Evolutionary conservation across 352 stramenopile genomes (phyloP).

Genomic region (Globisporangium canariense): DNA sequence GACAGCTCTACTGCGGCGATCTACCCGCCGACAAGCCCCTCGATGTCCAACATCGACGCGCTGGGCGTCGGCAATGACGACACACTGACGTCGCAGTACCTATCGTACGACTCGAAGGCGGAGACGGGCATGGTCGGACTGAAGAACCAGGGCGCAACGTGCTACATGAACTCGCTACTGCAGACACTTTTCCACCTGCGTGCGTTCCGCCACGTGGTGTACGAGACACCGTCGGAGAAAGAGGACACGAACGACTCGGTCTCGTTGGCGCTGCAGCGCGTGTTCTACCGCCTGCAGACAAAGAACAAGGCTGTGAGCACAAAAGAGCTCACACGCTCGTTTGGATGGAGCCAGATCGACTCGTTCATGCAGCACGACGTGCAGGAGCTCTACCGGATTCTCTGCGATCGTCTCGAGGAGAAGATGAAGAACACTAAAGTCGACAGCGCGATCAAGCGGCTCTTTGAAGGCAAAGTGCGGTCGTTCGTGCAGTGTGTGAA

Average conservation of each 20-base stretch:
- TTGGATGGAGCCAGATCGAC: slow-evolving; percentile 90
- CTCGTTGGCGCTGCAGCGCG: slow-evolving; percentile 75
- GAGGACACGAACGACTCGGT: slow-evolving; percentile 86
- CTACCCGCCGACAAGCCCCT: slow-evolving; percentile 18
- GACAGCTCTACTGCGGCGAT: slow-evolving; percentile 12
- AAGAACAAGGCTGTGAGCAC: slow-evolving; percentile 83
- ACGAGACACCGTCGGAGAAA: slow-evolving; percentile 67
- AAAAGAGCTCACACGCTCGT: slow-evolving; percentile 90
- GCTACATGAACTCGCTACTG: slow-evolving; percentile 93
- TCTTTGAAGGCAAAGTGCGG: slow-evolving; percentile 89
- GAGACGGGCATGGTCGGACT: slow-evolving; percentile 85
- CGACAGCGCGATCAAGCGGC: slow-evolving; percentile 72
- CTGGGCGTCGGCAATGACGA: slow-evolving; percentile 13
- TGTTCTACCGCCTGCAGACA: slow-evolving; percentile 82
- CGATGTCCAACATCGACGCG: slow-evolving; percentile 20
- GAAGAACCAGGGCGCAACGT: slow-evolving; percentile 91
- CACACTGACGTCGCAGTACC: slow-evolving; percentile 21
- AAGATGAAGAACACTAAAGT: slow-evolving; percentile 90
- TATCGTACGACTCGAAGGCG: slow-evolving; percentile 73
- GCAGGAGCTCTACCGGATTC: slow-evolving; percentile 88
- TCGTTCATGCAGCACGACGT: slow-evolving; percentile 94
- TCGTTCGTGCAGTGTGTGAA: slow-evolving; percentile 91
- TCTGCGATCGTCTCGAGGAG: slow-evolving; percentile 91
- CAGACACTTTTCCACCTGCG: slow-evolving; percentile 90
- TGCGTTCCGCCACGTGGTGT: slow-evolving; percentile 83